Percentiles rank a stretch among this genome's conserved stretches.
Evolutionary conservation across 345 rosid species (phyloP).

Genomic region (Salix exigua): DNA sequence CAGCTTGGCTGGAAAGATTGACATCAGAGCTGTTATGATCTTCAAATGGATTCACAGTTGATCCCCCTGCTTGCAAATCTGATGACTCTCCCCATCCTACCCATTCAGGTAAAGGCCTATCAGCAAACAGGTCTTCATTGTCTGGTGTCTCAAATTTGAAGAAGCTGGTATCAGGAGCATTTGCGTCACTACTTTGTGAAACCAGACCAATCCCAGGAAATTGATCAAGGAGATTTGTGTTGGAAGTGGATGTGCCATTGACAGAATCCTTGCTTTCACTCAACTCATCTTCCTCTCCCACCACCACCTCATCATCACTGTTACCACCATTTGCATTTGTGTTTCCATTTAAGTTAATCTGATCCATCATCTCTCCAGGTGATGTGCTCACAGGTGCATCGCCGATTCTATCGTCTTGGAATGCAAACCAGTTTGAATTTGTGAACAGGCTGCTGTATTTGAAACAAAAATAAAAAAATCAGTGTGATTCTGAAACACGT

Average conservation of each 20-base stretch:
- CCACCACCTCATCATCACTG: constrained; percentile 89
- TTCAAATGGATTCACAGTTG: constrained; percentile 62
- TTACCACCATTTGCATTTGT: constrained; percentile 47
- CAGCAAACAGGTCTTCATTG: constrained; percentile 52
- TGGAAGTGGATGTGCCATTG: constrained; percentile 51
- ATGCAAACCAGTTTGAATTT: constrained; percentile 96
- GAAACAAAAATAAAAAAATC: neutral
- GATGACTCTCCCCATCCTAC: constrained; percentile 75
- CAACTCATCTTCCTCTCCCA: constrained; percentile 68
- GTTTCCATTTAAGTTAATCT: constrained; percentile 59
- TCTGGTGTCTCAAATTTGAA: constrained; percentile 56
- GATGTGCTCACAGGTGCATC: constrained; percentile 48
- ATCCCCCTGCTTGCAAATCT: constrained; percentile 53
- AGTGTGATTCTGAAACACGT: neutral
- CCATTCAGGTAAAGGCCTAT: constrained; percentile 72
- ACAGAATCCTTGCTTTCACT: constrained; percentile 44
- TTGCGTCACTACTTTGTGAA: constrained; percentile 32
- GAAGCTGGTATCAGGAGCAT: constrained; percentile 40
- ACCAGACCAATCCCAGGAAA: constrained; percentile 23
- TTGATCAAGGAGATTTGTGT: constrained; percentile 26
- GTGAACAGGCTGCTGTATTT: constrained; percentile 74
- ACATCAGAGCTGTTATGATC: constrained; percentile 44
- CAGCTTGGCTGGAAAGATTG: constrained; percentile 27
- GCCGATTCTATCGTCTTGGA: constrained; percentile 71
- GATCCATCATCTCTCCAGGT: constrained; percentile 70